Conservation (phyloP, 768 basidiomycete genomes). For the Pleurotus djamor region DNA sequence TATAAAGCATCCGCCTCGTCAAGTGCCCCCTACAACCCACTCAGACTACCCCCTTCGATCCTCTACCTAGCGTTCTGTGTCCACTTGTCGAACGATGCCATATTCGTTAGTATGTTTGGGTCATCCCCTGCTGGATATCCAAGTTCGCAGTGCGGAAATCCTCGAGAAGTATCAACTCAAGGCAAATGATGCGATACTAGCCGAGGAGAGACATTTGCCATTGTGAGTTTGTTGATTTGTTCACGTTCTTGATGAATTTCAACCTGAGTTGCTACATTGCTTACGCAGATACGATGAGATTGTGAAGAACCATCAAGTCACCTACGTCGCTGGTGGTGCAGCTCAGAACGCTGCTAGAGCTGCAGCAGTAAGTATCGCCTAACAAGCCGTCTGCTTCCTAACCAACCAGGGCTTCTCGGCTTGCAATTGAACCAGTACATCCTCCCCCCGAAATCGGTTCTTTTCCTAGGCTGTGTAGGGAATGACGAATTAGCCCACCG, state of each 20-base stretch:
- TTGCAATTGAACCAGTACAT: slow-evolving; percentile 61
- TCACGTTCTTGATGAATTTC: background rate
- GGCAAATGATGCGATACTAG: slow-evolving; percentile 94
- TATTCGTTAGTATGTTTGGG: slow-evolving; percentile 79
- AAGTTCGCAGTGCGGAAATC: slow-evolving; percentile 79
- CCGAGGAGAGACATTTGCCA: slow-evolving; percentile 78
- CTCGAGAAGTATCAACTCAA: slow-evolving; percentile 88
- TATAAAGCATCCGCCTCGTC: too few relatives aligned
- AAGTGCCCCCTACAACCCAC: too few relatives aligned
- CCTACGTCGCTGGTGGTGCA: slow-evolving; percentile 95
- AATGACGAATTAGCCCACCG: slow-evolving; percentile 86
- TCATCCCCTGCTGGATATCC: slow-evolving; percentile 95
- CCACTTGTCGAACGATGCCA: background rate
- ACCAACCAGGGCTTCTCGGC: background rate
- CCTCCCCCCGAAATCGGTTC: slow-evolving; percentile 82
- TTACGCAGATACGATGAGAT: slow-evolving; percentile 80
- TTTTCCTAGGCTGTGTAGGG: slow-evolving; percentile 92
- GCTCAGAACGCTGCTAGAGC: slow-evolving; percentile 94
- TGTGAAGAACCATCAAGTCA: slow-evolving; percentile 67
- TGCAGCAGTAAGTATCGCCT: slow-evolving; percentile 70
- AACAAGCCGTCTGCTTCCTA: background rate
- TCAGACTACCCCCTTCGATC: too few relatives aligned
- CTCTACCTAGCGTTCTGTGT: too few relatives aligned
- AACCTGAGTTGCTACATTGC: background rate
- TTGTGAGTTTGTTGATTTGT: slow-evolving; percentile 52